Percentiles rank a stretch among this genome's conserved stretches.
Evolutionary conservation across 2,329 filamentous ascomycete genomes (phyloP).

Genomic region (Ustilaginoidea virens): DNA sequence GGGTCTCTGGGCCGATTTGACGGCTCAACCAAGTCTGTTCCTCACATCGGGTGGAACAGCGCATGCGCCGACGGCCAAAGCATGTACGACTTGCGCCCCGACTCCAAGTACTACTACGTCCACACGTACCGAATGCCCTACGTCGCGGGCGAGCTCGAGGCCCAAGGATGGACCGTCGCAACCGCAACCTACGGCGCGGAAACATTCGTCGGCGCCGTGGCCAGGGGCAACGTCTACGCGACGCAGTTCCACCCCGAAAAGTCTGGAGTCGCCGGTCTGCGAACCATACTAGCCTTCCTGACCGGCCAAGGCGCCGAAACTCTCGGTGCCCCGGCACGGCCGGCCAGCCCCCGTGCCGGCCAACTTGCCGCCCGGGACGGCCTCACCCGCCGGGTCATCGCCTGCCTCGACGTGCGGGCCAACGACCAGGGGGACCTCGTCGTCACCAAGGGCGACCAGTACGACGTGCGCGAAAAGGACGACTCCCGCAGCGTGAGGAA

Average conservation of each 20-base stretch:
- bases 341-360: constrained; percentile 4
- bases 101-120: constrained; percentile 97
- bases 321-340: constrained; percentile 18
- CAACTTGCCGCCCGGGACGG: constrained; percentile 35
- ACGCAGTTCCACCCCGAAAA: constrained; percentile 99
- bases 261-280: constrained; percentile 75
- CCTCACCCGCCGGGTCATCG: constrained; percentile 84
- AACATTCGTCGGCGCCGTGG: constrained; percentile 82
- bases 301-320: constrained; percentile 47
- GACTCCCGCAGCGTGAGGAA: constrained; percentile 59
- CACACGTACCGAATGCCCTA: constrained; percentile 87
- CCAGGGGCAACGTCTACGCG: constrained; percentile 69
- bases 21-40: constrained; percentile 70
- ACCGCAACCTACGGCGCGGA: constrained; percentile 78
- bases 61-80: constrained; percentile 45
- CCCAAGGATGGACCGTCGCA: constrained; percentile 80
- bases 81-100: constrained; percentile 64
- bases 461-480: constrained; percentile 87
- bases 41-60: constrained; percentile 97
- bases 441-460: constrained; percentile 96
- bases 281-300: constrained; percentile 74
- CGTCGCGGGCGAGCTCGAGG: constrained; percentile 54
- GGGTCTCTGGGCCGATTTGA: constrained; percentile 61
- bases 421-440: constrained; percentile 93
- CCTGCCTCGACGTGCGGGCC: constrained; percentile 85